These are phyloP conservation scores for Phialophora tarda DNA, from an alignment of 2,329 filamentous ascomycete species.

Conservation along the genomic window DNA sequence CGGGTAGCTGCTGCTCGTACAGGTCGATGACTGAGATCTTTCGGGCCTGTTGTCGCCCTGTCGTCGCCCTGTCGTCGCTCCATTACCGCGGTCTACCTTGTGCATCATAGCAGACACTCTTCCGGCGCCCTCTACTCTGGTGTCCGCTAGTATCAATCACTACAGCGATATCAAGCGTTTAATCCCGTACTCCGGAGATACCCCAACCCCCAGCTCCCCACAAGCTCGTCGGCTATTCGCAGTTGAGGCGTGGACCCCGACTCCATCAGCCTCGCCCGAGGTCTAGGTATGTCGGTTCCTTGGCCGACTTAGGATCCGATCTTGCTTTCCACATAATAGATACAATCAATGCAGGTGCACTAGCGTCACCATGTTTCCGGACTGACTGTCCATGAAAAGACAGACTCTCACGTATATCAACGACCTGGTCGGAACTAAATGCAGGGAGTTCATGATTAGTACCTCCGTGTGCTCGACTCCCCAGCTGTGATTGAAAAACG, in stretches of 20 bases:
- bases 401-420: background rate
- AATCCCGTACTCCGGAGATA: background rate
- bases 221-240: background rate
- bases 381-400: background rate
- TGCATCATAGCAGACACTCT: background rate
- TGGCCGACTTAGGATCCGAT: background rate
- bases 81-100: background rate
- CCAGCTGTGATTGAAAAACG: background rate
- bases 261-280: conserved; percentile 5
- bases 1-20: no score
- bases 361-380: background rate
- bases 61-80: background rate
- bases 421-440: background rate
- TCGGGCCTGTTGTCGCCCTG: background rate
- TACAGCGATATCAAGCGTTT: background rate
- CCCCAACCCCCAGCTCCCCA: background rate
- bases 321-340: background rate
- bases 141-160: background rate
- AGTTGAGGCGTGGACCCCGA: background rate
- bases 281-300: background rate
- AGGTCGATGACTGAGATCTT: background rate
- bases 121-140: background rate
- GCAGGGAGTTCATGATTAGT: background rate
- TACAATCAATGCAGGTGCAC: background rate
- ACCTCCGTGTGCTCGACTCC: background rate